Percentiles rank a stretch among this genome's conserved stretches.
These are phyloP conservation scores for Cladophialophora immunda DNA, from an alignment of 2,329 filamentous ascomycete species.

Conservation along the genomic window DNA sequence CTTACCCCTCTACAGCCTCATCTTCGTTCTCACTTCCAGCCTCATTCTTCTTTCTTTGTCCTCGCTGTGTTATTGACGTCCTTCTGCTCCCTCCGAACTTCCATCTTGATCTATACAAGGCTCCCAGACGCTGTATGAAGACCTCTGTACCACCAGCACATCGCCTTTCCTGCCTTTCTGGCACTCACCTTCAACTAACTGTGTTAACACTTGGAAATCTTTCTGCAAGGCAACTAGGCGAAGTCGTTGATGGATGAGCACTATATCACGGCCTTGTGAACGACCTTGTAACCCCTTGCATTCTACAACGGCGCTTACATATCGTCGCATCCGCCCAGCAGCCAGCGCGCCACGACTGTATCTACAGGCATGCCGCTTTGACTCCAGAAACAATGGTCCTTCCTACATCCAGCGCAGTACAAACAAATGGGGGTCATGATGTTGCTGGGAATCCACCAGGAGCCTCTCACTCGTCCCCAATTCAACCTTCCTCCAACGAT, in stretches of 20 bases:
- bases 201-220: neutral
- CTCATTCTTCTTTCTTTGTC: slow-evolving; percentile 1
- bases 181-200: neutral
- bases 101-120: neutral
- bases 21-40: slow-evolving; percentile 6
- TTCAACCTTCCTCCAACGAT: neutral
- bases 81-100: slow-evolving; percentile 1
- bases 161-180: neutral
- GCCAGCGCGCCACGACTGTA: neutral
- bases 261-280: slow-evolving; percentile 1
- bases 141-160: slow-evolving; percentile 5
- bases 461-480: neutral
- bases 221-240: neutral
- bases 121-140: neutral
- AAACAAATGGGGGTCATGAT: neutral
- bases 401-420: neutral
- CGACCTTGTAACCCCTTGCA: neutral
- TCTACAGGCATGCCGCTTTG: neutral
- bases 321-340: neutral
- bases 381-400: neutral
- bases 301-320: neutral
- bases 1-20: slow-evolving; percentile 14
- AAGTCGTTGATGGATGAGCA: neutral
- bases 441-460: neutral
- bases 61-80: neutral